Evolutionary conservation across 805 yeast species (phyloP), one percentile per base, ranked within the genome.

Genomic region (Tetrapisispora namnaoensis): DNA sequence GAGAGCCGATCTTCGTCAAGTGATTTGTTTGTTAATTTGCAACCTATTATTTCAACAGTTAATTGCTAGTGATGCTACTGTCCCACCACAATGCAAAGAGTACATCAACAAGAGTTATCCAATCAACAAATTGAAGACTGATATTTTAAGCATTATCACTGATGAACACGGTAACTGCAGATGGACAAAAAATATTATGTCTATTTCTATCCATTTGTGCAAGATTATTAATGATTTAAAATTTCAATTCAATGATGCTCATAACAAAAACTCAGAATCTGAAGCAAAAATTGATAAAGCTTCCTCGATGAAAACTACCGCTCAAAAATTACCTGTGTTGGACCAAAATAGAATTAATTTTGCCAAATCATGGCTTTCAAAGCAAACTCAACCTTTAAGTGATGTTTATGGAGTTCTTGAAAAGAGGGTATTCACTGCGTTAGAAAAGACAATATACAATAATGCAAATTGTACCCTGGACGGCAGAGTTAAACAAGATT

Each of bases 111-210:
- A 65, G 38, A 61, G 69, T 20, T 71, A 70, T 44, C 63, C 72
- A 39, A 60, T 75, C 49, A 64, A 69, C 47, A 70, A 66, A 45
- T 71, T 87, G 48, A 87, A 83, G 63, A 79, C 73, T 46, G 91
- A 86, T 58, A 77, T 88, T 39, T 68, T 85, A 47, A 83, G 90
- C 32, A 83, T 87, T 42, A 87, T 87, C 17, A 79, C 88, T 34
- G 95, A 87, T 66, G 87, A 84, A 51, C 84, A 82, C 58, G 95
- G 95, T 1, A 86, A 85, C 62, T 79, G 86, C 50, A 86, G 89
- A 69, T 87, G 96, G 96, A 87, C 96, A 0, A 78, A 86, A 60
- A 87, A 87, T 64, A 77, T 86, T 24, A 76, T 79, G 53, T 73
- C 84, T 16, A 78, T 88, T 53, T 77, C 91, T 4, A 72, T 87